Percentiles rank a stretch among this genome's conserved stretches.
Evolutionary conservation across 352 stramenopile genomes (phyloP).

Genomic region (Phytophthora gonapodyides): DNA sequence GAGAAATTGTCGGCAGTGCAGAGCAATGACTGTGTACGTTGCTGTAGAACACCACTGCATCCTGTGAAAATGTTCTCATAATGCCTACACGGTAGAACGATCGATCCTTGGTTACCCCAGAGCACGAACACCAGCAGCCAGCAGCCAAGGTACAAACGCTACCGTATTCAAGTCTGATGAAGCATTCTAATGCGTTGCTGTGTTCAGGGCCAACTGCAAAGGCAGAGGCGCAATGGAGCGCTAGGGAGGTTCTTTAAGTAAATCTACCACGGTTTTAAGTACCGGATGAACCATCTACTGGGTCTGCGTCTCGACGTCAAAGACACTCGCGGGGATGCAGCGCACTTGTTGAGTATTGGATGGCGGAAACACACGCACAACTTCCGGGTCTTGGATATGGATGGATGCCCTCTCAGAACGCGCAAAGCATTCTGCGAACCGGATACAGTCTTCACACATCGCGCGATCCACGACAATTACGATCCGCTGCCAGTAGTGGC

Average conservation of each 20-base stretch:
- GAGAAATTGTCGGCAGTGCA: not conserved
- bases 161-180: not conserved
- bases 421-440: conserved; percentile 57
- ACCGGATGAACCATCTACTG: not conserved
- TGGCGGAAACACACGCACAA: conserved; percentile 50
- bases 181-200: not conserved
- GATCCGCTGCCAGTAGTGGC: conserved; percentile 52
- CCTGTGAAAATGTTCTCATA: not conserved
- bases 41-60: not conserved
- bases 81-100: too few relatives aligned
- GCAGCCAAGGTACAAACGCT: not conserved
- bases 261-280: not conserved
- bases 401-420: conserved; percentile 44
- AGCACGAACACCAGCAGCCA: not conserved
- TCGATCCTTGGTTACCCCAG: not conserved
- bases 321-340: not conserved
- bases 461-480: conserved; percentile 65
- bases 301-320: not conserved
- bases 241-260: conserved; percentile 23
- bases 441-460: conserved; percentile 83
- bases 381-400: conserved; percentile 54
- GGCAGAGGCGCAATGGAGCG: conserved; percentile 37
- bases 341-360: conserved; percentile 7
- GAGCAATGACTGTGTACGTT: conserved; percentile 4
- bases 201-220: conserved; percentile 12